Conservation (phyloP, 495 filamentous ascomycete species). For the Aspergillus cristatus region DNA sequence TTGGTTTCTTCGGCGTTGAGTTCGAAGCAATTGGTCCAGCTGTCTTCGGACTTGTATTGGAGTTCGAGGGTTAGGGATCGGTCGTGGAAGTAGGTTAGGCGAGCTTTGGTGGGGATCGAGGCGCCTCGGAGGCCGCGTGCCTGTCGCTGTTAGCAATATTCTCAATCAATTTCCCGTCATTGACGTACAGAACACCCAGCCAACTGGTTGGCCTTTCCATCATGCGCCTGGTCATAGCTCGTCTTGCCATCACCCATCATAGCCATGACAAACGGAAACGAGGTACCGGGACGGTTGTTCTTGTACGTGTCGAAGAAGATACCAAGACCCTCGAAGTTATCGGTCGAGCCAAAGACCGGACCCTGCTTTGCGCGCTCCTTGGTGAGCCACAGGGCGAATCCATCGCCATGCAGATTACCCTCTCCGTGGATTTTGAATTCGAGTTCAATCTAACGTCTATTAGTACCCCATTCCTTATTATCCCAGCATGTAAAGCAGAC, state of each 20-base stretch:
- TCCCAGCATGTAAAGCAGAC: slow-evolving; percentile 6
- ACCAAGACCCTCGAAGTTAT: slow-evolving; percentile 90
- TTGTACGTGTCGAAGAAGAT: slow-evolving; percentile 99
- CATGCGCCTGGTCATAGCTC: slow-evolving; percentile 84
- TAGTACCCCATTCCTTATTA: background rate
- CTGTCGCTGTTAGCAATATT: slow-evolving; percentile 22
- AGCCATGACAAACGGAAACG: slow-evolving; percentile 98
- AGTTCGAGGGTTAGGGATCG: slow-evolving; percentile 84
- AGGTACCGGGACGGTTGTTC: slow-evolving; percentile 91
- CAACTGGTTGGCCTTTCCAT: slow-evolving; percentile 88
- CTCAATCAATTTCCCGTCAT: background rate
- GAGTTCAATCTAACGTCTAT: slow-evolving; percentile 60
- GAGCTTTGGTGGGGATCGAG: slow-evolving; percentile 70
- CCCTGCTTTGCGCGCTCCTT: slow-evolving; percentile 77
- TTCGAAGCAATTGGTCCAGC: slow-evolving; percentile 88
- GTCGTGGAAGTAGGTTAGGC: slow-evolving; percentile 94
- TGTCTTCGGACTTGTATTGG: slow-evolving; percentile 80
- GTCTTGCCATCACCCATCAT: slow-evolving; percentile 92
- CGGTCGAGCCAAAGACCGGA: slow-evolving; percentile 78
- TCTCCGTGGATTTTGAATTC: slow-evolving; percentile 85
- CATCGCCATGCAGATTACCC: slow-evolving; percentile 88
- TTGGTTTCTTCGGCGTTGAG: slow-evolving; percentile 49
- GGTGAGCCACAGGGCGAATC: slow-evolving; percentile 97
- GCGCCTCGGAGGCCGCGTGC: slow-evolving; percentile 80
- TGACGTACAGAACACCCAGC: slow-evolving; percentile 76